Conservation (phyloP, 352 stramenopile species). For the Globisporangium nagaii region DNA sequence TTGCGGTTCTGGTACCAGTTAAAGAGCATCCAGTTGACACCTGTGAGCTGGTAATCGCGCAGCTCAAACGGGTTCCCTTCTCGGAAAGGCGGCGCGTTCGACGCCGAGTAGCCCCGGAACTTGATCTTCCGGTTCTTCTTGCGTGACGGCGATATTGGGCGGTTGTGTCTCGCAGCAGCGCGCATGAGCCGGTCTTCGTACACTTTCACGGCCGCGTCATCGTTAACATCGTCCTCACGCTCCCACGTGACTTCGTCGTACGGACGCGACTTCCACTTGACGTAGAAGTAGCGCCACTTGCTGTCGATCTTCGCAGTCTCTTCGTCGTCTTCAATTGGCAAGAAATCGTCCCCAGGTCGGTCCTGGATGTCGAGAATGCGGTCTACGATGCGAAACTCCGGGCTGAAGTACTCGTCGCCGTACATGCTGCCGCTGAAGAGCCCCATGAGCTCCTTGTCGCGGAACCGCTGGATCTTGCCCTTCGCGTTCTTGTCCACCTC, state of each 20-base stretch:
- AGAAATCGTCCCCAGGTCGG: conserved; percentile 64
- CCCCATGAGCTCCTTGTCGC: conserved; percentile 59
- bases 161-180: conserved; percentile 47
- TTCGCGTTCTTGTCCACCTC: conserved; percentile 84
- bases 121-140: conserved; percentile 53
- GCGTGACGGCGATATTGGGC: conserved; percentile 25
- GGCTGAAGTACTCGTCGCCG: conserved; percentile 89
- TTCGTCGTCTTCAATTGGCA: conserved; percentile 40
- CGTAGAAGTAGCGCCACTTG: conserved; percentile 91
- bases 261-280: conserved; percentile 98
- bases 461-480: conserved; percentile 84
- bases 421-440: conserved; percentile 42
- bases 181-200: conserved; percentile 75
- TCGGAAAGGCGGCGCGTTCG: conserved; percentile 52
- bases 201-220: conserved; percentile 68
- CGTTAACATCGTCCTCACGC: conserved; percentile 93
- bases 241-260: conserved; percentile 99
- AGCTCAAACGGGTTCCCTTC: conserved; percentile 74
- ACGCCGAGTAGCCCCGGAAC: conserved; percentile 66
- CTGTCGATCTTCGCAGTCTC: conserved; percentile 13
- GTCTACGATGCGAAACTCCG: conserved; percentile 86
- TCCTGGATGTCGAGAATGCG: conserved; percentile 86
- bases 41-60: conserved; percentile 98
- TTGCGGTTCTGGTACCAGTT: conserved; percentile 98
- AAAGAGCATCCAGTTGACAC: conserved; percentile 99